Percentiles rank a stretch among this genome's conserved stretches.
Conservation (phyloP, 2,329 filamentous ascomycete species). For the Venturia oleaginea region DNA sequence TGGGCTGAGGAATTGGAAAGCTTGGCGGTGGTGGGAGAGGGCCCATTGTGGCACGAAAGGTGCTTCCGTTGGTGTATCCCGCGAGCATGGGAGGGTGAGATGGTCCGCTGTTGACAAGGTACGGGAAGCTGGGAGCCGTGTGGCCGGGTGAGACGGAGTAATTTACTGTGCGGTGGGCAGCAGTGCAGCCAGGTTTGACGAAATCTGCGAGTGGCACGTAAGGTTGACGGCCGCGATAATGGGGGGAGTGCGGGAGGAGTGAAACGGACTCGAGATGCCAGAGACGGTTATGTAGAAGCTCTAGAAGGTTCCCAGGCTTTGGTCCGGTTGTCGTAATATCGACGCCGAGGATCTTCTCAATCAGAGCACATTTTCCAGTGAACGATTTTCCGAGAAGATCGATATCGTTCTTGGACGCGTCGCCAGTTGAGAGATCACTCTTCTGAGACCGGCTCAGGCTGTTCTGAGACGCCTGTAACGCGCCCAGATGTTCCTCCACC, state of each 20-base stretch:
- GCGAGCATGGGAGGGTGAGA: background rate
- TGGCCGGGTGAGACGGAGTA: background rate
- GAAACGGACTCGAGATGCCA: constrained; percentile 4
- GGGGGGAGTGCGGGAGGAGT: background rate
- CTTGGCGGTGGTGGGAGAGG: background rate
- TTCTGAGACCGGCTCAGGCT: background rate
- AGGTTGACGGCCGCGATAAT: background rate
- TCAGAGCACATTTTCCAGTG: constrained; percentile 2
- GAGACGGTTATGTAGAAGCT: background rate
- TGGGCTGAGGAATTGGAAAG: background rate
- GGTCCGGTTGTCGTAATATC: constrained; percentile 10
- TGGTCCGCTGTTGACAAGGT: background rate
- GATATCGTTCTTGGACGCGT: constrained; percentile 1
- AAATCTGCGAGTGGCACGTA: background rate
- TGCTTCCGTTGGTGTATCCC: background rate
- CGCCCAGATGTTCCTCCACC: background rate
- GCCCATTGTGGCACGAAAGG: background rate
- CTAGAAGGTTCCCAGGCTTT: constrained; percentile 7
- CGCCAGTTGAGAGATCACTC: background rate
- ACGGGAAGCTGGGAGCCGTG: background rate
- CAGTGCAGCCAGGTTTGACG: background rate
- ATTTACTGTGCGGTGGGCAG: background rate
- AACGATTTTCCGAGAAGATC: constrained; percentile 5
- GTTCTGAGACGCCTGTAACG: background rate
- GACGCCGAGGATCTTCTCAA: constrained; percentile 6